Conservation (phyloP, 345 rosid genomes). For the Triadica sebifera region DNA sequence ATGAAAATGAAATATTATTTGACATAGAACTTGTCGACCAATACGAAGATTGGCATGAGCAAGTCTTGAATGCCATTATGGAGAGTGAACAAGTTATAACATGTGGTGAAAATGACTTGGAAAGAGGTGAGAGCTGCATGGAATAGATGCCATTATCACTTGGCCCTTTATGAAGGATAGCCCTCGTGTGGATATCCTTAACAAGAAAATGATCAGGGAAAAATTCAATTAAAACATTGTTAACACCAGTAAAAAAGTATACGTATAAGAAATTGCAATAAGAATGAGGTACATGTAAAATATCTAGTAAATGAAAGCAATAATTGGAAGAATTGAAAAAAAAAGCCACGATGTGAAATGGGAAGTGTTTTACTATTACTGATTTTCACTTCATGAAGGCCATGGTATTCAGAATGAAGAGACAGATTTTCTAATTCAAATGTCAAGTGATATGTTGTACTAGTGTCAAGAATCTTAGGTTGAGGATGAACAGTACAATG, state of each 20-base stretch:
- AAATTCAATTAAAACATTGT: background rate
- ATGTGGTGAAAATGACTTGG: too few species aligned
- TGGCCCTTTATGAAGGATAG: background rate
- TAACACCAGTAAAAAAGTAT: too few species aligned
- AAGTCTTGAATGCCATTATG: background rate
- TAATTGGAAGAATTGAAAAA: background rate
- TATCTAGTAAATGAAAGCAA: background rate
- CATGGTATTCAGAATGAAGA: background rate
- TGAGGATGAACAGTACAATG: background rate
- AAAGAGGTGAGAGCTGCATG: too few species aligned
- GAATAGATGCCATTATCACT: background rate
- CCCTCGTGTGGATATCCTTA: background rate
- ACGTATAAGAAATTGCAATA: too few species aligned
- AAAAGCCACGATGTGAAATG: background rate
- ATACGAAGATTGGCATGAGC: background rate
- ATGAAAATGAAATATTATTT: too few species aligned
- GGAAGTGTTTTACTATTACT: background rate
- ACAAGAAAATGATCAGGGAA: background rate
- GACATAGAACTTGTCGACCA: background rate
- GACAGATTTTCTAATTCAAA: background rate
- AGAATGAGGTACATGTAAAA: background rate
- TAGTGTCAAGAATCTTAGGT: background rate
- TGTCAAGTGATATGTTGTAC: background rate
- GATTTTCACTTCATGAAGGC: background rate
- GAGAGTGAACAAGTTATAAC: background rate